phyloP scores from a whole-genome alignment of 139 green algal species.

The Marvania coccoides region DNA sequence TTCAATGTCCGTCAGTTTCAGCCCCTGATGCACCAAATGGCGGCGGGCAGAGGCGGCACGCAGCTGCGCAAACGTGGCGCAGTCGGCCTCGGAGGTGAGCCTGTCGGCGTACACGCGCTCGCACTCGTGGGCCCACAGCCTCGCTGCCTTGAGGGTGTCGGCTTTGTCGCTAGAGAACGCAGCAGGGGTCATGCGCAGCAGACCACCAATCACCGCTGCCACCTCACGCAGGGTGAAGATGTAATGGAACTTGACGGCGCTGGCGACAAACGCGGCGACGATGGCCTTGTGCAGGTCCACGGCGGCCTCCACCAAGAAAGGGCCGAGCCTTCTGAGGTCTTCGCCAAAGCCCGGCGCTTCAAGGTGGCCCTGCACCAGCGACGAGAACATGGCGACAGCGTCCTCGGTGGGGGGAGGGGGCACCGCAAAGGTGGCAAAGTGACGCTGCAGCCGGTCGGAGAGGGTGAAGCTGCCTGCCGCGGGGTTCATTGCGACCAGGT shows the following conservation, averaged over 20 bases:
- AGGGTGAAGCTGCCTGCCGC: slow-evolving; percentile 83
- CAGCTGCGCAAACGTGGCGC: slow-evolving; percentile 69
- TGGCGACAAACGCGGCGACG: slow-evolving; percentile 82
- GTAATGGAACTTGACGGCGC: slow-evolving; percentile 86
- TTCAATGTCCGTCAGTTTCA: slow-evolving; percentile 45
- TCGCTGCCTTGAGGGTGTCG: slow-evolving; percentile 16
- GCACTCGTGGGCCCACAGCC: slow-evolving; percentile 79
- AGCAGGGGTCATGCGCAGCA: slow-evolving; percentile 56
- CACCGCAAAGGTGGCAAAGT: slow-evolving; percentile 84
- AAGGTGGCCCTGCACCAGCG: slow-evolving; percentile 61
- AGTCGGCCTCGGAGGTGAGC: slow-evolving; percentile 71
- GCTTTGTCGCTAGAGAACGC: not conserved
- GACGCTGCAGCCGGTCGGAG: slow-evolving; percentile 85
- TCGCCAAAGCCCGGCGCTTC: slow-evolving; percentile 41
- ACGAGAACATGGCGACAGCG: slow-evolving; percentile 22
- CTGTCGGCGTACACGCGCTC: slow-evolving; percentile 80
- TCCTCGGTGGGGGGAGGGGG: slow-evolving; percentile 57
- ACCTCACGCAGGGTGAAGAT: slow-evolving; percentile 88
- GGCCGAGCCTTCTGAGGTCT: slow-evolving; percentile 52
- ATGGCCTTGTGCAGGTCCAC: slow-evolving; percentile 78
- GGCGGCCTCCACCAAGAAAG: slow-evolving; percentile 73
- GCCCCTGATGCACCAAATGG: slow-evolving; percentile 46
- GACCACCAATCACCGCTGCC: slow-evolving; percentile 65
- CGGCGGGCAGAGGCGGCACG: slow-evolving; percentile 51
- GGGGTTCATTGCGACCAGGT: slow-evolving; percentile 82